phyloP scores from a whole-genome alignment of 2,329 filamentous ascomycete species.

The Fusarium luffae region DNA sequence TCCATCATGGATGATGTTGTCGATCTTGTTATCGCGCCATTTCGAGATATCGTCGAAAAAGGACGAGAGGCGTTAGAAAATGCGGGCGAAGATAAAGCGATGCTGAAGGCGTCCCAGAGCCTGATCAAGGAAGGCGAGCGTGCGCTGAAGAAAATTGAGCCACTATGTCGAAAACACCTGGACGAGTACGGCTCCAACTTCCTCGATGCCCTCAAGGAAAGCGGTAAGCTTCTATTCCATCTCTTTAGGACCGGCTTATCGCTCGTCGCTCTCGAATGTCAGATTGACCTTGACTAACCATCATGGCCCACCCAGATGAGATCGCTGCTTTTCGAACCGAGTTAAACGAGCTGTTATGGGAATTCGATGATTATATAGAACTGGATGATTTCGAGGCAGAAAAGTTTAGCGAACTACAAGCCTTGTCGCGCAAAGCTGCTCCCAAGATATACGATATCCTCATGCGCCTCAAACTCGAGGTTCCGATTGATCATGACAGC shows the following conservation, averaged over 20 bases:
- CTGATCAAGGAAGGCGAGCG: conserved; percentile 62
- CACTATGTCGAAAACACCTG: conserved; percentile 60
- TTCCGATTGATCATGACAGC: conserved; percentile 42
- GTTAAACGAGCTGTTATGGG: conserved; percentile 64
- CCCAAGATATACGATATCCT: conserved; percentile 62
- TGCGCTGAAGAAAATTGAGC: conserved; percentile 62
- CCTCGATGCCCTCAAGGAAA: conserved; percentile 63
- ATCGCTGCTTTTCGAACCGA: conserved; percentile 61
- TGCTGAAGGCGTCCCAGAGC: conserved; percentile 62
- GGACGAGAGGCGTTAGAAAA: conserved; percentile 60
- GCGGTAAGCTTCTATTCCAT: conserved; percentile 55
- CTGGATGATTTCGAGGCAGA: conserved; percentile 61
- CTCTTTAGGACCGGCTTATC: not conserved
- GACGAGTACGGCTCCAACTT: conserved; percentile 63
- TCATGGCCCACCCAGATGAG: conserved; percentile 50
- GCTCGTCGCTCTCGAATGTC: not conserved
- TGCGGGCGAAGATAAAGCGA: conserved; percentile 57
- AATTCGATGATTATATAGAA: conserved; percentile 67
- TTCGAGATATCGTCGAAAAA: conserved; percentile 65
- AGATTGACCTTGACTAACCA: conserved; percentile 29
- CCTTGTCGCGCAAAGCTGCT: conserved; percentile 60
- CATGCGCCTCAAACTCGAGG: conserved; percentile 64
- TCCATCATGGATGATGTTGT: conserved; percentile 54
- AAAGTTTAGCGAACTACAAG: conserved; percentile 62
- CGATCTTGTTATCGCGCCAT: conserved; percentile 62